Percentiles rank a stretch among this genome's conserved stretches.
Conservation (phyloP, 2,329 filamentous ascomycete species). For the Fusarium buxicola region DNA sequence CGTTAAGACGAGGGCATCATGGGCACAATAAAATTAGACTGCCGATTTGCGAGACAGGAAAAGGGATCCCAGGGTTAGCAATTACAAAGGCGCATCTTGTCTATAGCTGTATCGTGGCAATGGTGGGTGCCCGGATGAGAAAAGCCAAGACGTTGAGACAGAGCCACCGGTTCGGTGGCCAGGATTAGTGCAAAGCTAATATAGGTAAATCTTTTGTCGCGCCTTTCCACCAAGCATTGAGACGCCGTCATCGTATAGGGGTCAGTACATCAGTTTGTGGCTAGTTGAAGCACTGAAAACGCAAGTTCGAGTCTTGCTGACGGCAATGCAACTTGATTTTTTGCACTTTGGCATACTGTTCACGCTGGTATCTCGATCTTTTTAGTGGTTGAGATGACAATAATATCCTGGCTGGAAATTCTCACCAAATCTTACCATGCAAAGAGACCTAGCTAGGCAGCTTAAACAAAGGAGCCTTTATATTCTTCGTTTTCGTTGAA, state of each 20-base stretch:
- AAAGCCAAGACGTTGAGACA: background rate
- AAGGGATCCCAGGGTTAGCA: background rate
- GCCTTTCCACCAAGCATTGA: slow-evolving; percentile 10
- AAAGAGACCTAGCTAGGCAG: too few species aligned
- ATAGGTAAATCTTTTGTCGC: background rate
- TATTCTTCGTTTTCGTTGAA: too few species aligned
- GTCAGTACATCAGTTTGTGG: slow-evolving; percentile 44
- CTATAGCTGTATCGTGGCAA: background rate
- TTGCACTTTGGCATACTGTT: slow-evolving; percentile 5
- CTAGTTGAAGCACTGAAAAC: slow-evolving; percentile 37
- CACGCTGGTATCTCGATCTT: background rate
- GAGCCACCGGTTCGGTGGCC: slow-evolving; percentile 14
- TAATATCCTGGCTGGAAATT: too few species aligned
- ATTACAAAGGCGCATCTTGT: background rate
- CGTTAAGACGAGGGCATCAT: background rate
- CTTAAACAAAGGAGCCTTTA: too few species aligned
- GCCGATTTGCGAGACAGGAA: too few species aligned
- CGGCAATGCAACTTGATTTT: slow-evolving; percentile 23
- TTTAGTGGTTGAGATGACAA: background rate
- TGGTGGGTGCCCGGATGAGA: too few species aligned
- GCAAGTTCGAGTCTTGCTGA: slow-evolving; percentile 43
- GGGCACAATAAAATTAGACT: too few species aligned
- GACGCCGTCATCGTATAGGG: slow-evolving; percentile 44
- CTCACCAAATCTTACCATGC: too few species aligned
- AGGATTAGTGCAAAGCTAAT: rapidly evolving